Conservation (phyloP, 1,284 basidiomycete genomes). For the Ceratobasidium sp. region DNA sequence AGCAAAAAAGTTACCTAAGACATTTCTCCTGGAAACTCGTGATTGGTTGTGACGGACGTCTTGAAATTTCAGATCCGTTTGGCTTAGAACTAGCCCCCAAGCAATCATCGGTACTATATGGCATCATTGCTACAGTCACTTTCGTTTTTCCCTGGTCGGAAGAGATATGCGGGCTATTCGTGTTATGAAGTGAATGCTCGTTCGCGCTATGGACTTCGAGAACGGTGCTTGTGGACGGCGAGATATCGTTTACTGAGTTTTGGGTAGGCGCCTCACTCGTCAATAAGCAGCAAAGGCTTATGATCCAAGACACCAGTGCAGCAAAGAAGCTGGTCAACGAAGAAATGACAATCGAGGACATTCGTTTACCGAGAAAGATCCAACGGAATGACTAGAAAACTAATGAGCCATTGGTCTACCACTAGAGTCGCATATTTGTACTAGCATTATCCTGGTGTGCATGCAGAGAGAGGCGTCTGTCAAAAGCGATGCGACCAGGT, state of each 20-base stretch:
- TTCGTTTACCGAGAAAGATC: neutral
- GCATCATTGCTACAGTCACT: neutral
- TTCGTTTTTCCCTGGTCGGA: neutral
- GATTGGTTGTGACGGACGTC: too few relatives aligned
- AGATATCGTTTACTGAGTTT: neutral
- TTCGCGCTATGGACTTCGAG: neutral
- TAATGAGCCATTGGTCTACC: neutral
- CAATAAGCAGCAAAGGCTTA: neutral
- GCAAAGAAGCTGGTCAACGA: neutral
- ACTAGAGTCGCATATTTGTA: conserved; percentile 5
- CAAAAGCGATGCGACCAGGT: neutral
- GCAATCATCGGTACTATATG: neutral
- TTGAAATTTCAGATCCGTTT: too few relatives aligned
- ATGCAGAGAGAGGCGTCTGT: neutral
- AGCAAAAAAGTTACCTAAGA: neutral
- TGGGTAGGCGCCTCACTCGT: neutral
- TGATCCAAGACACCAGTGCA: neutral
- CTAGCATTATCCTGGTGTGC: conserved; percentile 1
- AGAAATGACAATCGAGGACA: neutral
- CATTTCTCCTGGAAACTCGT: neutral
- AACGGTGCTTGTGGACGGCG: neutral
- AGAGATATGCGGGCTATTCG: neutral
- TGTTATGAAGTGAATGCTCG: neutral
- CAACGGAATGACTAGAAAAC: neutral
- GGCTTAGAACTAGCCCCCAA: neutral